Conservation (phyloP, 176 grass and related monocot species). For the Avena atlantica region DNA sequence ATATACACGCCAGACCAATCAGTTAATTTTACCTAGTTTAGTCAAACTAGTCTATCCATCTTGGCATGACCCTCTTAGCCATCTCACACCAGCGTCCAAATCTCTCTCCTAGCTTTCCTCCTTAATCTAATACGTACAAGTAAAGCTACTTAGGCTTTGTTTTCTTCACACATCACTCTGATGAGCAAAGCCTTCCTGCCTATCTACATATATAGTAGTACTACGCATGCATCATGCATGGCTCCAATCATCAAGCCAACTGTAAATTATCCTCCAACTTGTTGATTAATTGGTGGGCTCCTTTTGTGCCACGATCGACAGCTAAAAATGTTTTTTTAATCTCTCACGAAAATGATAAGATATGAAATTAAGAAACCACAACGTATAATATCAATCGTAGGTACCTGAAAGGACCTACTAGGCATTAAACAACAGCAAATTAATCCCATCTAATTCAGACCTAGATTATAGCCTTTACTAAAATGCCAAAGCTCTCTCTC, state of each 20-base stretch:
- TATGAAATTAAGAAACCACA: neutral
- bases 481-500: neutral
- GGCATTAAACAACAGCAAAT: constrained; percentile 28
- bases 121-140: constrained; percentile 38
- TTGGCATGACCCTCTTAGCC: constrained; percentile 23
- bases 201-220: neutral
- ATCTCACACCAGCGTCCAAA: neutral
- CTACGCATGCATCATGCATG: neutral
- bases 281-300: neutral
- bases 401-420: constrained; percentile 41
- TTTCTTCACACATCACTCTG: constrained; percentile 35
- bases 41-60: constrained; percentile 29
- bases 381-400: neutral
- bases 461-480: constrained; percentile 19
- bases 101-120: constrained; percentile 12
- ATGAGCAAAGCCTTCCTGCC: neutral
- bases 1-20: neutral
- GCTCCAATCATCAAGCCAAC: constrained; percentile 39
- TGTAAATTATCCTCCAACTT: constrained; percentile 33
- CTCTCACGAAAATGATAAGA: neutral
- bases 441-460: constrained; percentile 22
- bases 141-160: constrained; percentile 15
- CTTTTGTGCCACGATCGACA: neutral
- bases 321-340: neutral
- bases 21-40: neutral